phyloP scores from a whole-genome alignment of 2,329 filamentous ascomycete species.

The Colletotrichum tofieldiae region DNA sequence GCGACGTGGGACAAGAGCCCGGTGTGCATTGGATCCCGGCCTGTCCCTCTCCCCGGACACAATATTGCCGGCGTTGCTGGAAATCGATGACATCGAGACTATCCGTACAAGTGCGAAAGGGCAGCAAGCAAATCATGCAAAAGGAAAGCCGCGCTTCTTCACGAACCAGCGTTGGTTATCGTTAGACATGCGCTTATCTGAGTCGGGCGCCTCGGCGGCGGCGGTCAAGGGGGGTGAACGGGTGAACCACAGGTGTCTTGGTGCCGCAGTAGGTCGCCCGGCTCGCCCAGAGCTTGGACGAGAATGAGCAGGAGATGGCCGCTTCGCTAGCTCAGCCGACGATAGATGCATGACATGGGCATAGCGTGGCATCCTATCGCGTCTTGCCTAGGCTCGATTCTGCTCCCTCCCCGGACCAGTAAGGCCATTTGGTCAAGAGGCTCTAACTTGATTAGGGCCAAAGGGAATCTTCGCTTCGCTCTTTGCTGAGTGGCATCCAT shows the following conservation, averaged over 20 bases:
- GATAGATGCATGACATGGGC: constrained; percentile 4
- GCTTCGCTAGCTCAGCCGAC: constrained; percentile 16
- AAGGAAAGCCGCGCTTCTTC: background rate
- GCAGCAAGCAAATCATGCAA: too few relatives aligned
- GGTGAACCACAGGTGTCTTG: background rate
- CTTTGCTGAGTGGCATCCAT: background rate
- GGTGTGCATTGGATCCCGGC: background rate
- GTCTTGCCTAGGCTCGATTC: constrained; percentile 5
- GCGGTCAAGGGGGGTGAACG: background rate
- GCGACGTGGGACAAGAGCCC: background rate
- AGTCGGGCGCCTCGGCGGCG: background rate
- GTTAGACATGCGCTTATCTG: background rate
- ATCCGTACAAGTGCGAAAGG: background rate
- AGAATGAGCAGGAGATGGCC: background rate
- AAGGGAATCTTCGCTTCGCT: background rate
- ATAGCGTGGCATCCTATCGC: constrained; percentile 13
- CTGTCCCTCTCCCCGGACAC: background rate
- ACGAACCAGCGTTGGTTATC: background rate
- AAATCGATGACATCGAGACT: constrained; percentile 4
- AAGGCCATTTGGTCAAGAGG: background rate
- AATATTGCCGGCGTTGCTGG: background rate
- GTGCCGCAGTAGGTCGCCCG: background rate
- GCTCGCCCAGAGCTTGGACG: background rate
- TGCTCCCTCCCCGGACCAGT: constrained; percentile 11
- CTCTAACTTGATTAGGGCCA: background rate